These are phyloP conservation scores for Fomitopsis pulvina DNA, from an alignment of 768 basidiomycete genomes.

Conservation along the genomic window DNA sequence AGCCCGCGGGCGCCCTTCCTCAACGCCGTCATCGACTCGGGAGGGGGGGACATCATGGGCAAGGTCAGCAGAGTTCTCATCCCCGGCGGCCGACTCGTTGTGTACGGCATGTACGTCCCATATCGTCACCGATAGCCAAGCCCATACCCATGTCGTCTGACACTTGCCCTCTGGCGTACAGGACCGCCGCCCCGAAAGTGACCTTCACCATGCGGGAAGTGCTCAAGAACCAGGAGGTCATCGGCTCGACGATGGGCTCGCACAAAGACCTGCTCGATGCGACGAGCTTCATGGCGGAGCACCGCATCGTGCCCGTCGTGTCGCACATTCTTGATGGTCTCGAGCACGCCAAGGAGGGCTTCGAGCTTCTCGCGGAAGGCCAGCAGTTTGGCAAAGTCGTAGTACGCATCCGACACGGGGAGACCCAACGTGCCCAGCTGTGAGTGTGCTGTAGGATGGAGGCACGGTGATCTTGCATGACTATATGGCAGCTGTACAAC, in stretches of 20 bases:
- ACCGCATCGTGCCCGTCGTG: conserved; percentile 64
- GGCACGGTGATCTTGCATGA: too few species aligned
- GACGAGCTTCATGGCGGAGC: conserved; percentile 59
- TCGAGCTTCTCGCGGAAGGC: conserved; percentile 55
- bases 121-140: too few species aligned
- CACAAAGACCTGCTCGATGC: conserved; percentile 66
- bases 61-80: conserved; percentile 30
- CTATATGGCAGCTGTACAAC: too few species aligned
- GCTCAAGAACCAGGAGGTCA: conserved; percentile 62
- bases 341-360: conserved; percentile 59
- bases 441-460: too few species aligned
- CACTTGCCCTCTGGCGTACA: conserved; percentile 22
- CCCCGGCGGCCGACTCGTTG: conserved; percentile 29
- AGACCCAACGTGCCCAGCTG: neutral
- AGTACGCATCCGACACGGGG: conserved; percentile 33
- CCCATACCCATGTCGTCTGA: neutral
- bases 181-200: conserved; percentile 56
- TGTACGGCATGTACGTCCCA: conserved; percentile 31
- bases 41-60: conserved; percentile 34
- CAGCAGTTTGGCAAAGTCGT: conserved; percentile 79
- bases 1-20: conserved; percentile 15
- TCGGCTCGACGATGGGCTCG: conserved; percentile 85
- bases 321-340: conserved; percentile 67
- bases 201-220: conserved; percentile 76
- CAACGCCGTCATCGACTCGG: conserved; percentile 40